phyloP scores from a whole-genome alignment of 2,329 filamentous ascomycete species.

The Xylaria hypoxylon region DNA sequence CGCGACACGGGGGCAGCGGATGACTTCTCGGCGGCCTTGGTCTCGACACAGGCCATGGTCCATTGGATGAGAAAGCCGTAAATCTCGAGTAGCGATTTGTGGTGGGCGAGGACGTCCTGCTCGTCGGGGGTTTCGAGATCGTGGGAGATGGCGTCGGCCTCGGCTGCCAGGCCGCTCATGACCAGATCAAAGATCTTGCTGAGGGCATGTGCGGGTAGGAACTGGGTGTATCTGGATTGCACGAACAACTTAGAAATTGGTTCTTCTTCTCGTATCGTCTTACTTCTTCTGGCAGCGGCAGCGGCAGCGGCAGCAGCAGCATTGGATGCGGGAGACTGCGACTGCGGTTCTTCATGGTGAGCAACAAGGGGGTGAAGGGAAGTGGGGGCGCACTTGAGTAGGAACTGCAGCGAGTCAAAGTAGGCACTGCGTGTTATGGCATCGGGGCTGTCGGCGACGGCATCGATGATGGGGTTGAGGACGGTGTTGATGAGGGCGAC shows the following conservation, averaged over 20 bases:
- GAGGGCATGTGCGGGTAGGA: slow-evolving; percentile 82
- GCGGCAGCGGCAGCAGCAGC: slow-evolving; percentile 19
- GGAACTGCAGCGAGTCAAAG: slow-evolving; percentile 94
- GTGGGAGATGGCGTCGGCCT: slow-evolving; percentile 85
- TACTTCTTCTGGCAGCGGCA: too few relatives aligned
- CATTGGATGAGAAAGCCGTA: slow-evolving; percentile 95
- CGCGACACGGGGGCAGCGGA: slow-evolving; percentile 76
- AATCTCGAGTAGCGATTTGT: slow-evolving; percentile 92
- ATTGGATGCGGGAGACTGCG: slow-evolving; percentile 33
- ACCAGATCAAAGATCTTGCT: slow-evolving; percentile 94
- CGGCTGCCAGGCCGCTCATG: slow-evolving; percentile 84
- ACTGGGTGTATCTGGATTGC: slow-evolving; percentile 80
- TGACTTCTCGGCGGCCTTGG: slow-evolving; percentile 91
- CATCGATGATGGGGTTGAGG: slow-evolving; percentile 91
- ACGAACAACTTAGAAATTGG: slow-evolving; percentile 72
- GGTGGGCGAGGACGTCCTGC: slow-evolving; percentile 84
- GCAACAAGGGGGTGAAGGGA: slow-evolving; percentile 53
- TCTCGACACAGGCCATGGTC: slow-evolving; percentile 94
- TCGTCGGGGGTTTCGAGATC: slow-evolving; percentile 89
- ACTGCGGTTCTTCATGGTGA: slow-evolving; percentile 12
- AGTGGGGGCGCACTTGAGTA: slow-evolving; percentile 89
- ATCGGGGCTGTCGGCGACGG: slow-evolving; percentile 91
- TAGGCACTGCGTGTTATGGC: slow-evolving; percentile 80
- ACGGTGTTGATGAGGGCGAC: slow-evolving; percentile 80
- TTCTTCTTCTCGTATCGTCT: slow-evolving; percentile 57